These are phyloP conservation scores for Phytophthora multivora DNA, from an alignment of 352 stramenopile species.

Conservation along the genomic window DNA sequence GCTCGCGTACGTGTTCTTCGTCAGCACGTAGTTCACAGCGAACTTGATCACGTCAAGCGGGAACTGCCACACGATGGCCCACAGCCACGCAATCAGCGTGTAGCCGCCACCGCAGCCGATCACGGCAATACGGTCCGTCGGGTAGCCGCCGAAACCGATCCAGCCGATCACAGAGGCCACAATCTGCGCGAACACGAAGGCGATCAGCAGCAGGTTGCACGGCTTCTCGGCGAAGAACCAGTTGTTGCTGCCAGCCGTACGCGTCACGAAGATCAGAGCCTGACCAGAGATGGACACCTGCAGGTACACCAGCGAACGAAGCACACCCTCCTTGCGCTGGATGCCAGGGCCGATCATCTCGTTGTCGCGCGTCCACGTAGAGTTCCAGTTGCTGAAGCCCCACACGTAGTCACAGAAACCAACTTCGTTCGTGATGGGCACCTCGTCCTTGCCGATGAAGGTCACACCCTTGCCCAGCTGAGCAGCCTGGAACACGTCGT, in stretches of 20 bases:
- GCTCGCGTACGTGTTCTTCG: conserved; percentile 59
- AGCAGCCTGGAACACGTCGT: conserved; percentile 52
- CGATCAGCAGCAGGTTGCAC: conserved; percentile 64
- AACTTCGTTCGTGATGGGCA: conserved; percentile 70
- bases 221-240: conserved; percentile 78
- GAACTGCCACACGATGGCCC: conserved; percentile 74
- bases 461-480: conserved; percentile 51
- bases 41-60: conserved; percentile 83
- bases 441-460: conserved; percentile 62
- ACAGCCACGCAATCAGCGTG: conserved; percentile 70
- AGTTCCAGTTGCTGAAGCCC: conserved; percentile 74
- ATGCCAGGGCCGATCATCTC: conserved; percentile 64
- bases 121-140: conserved; percentile 62
- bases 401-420: conserved; percentile 73
- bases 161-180: conserved; percentile 68
- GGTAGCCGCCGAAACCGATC: conserved; percentile 74
- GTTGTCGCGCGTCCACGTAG: conserved; percentile 66
- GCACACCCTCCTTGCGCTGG: conserved; percentile 71
- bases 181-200: conserved; percentile 73
- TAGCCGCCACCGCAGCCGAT: conserved; percentile 70
- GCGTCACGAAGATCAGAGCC: conserved; percentile 77
- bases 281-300: conserved; percentile 80
- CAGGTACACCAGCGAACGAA: conserved; percentile 71
- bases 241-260: conserved; percentile 74
- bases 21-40: conserved; percentile 65